Percentiles rank a stretch among this genome's conserved stretches.
These are phyloP conservation scores for Metschnikowia matae DNA, from an alignment of 805 yeast genomes.

Conservation along the genomic window DNA sequence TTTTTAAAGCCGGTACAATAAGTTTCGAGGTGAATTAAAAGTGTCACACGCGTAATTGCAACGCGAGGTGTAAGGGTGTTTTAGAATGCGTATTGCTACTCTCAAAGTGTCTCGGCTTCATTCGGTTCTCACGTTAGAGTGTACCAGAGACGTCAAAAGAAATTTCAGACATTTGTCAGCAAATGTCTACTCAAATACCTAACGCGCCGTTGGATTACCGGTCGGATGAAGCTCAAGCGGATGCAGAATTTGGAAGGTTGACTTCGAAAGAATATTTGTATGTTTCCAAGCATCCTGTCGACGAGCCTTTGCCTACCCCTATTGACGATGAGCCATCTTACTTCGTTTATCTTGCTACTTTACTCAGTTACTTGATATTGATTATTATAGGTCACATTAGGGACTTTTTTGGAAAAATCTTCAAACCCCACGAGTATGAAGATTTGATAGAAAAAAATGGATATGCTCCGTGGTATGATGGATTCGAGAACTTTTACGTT, in stretches of 20 bases:
- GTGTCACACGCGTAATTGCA: not conserved
- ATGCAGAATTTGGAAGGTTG: constrained; percentile 69
- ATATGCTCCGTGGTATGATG: constrained; percentile 92
- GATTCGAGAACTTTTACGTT: constrained; percentile 89
- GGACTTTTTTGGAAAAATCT: constrained; percentile 78
- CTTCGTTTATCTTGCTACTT: constrained; percentile 72
- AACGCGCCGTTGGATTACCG: constrained; percentile 37
- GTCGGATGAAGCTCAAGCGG: constrained; percentile 33
- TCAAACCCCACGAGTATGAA: constrained; percentile 60
- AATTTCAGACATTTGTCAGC: not conserved
- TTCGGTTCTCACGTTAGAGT: not conserved
- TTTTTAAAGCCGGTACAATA: not conserved
- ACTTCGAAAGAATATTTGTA: constrained; percentile 63
- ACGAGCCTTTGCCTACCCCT: constrained; percentile 58
- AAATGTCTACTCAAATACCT: constrained; percentile 28
- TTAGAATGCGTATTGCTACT: not conserved
- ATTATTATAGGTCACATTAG: constrained; percentile 86
- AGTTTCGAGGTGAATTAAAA: not conserved
- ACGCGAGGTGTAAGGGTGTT: not conserved
- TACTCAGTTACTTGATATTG: constrained; percentile 76
- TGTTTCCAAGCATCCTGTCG: constrained; percentile 52
- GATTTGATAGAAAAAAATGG: constrained; percentile 79
- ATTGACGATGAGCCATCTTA: constrained; percentile 86
- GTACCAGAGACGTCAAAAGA: not conserved
- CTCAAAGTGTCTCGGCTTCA: not conserved